Percentiles rank a stretch among this genome's conserved stretches.
Conservation (phyloP, 129 eudicot genomes). For the Solidago caesia region DNA sequence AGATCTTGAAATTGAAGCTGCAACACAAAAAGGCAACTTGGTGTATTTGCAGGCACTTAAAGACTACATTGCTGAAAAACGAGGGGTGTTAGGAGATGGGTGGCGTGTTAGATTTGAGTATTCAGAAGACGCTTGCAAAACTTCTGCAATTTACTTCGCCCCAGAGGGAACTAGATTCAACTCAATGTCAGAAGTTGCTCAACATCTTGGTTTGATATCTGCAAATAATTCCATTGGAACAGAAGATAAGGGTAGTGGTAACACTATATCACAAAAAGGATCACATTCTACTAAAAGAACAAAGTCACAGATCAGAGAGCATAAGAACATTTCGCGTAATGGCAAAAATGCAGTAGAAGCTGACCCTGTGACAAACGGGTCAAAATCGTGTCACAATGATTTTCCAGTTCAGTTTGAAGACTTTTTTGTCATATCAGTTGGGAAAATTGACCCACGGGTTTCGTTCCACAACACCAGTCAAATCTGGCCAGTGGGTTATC, state of each 20-base stretch:
- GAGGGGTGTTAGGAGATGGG: slow-evolving; percentile 46
- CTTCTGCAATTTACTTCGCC: slow-evolving; percentile 50
- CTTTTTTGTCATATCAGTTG: slow-evolving; percentile 51
- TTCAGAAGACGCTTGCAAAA: slow-evolving; percentile 34
- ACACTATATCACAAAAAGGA: slow-evolving; percentile 24
- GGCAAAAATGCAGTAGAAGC: slow-evolving; percentile 24
- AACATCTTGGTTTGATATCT: slow-evolving; percentile 46
- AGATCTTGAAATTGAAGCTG: slow-evolving; percentile 39
- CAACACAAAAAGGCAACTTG: slow-evolving; percentile 34
- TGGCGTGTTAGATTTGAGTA: slow-evolving; percentile 55
- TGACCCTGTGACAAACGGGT: slow-evolving; percentile 27
- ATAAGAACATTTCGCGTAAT: slow-evolving; percentile 19
- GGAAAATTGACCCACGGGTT: slow-evolving; percentile 50
- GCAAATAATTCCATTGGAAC: slow-evolving; percentile 26
- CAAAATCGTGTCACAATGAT: slow-evolving; percentile 41
- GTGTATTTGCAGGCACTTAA: slow-evolving; percentile 51
- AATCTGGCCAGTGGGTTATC: slow-evolving; percentile 74
- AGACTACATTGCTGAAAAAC: slow-evolving; percentile 46
- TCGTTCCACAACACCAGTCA: slow-evolving; percentile 40
- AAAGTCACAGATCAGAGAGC: slow-evolving; percentile 29
- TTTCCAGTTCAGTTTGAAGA: slow-evolving; percentile 73
- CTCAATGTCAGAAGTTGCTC: slow-evolving; percentile 60
- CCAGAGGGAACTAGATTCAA: slow-evolving; percentile 53
- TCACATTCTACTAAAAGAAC: slow-evolving; percentile 40
- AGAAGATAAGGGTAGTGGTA: slow-evolving; percentile 29